phyloP scores from a whole-genome alignment of 2,329 filamentous ascomycete genomes.

The Fusarium metavorans region DNA sequence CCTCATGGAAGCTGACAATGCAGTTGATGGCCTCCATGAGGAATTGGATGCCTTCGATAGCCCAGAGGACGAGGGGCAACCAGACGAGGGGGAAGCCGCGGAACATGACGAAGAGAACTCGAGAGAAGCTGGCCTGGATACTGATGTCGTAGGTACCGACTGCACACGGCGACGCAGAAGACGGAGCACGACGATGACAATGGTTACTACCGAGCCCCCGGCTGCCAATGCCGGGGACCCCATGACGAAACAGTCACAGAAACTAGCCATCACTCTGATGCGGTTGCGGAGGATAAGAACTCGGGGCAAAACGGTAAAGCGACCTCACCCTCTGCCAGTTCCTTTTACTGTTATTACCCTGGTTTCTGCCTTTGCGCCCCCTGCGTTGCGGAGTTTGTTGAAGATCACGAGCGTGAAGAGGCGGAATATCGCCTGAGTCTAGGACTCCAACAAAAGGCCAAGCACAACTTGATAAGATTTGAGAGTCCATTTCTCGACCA shows the following conservation, averaged over 20 bases:
- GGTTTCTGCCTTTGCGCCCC: slow-evolving; percentile 34
- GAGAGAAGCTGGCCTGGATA: slow-evolving; percentile 25
- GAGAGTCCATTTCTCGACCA: neutral
- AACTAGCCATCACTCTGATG: slow-evolving; percentile 17
- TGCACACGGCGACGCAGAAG: neutral
- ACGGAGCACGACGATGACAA: slow-evolving; percentile 2
- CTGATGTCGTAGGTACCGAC: neutral
- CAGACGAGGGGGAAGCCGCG: slow-evolving; percentile 19
- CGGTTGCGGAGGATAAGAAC: slow-evolving; percentile 10
- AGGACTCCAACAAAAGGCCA: neutral
- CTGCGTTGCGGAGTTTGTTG: slow-evolving; percentile 29
- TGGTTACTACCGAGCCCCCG: slow-evolving; percentile 20
- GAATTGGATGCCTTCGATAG: slow-evolving; percentile 43
- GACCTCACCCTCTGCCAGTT: slow-evolving; percentile 17
- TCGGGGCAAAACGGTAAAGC: slow-evolving; percentile 43
- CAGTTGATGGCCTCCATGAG: slow-evolving; percentile 36
- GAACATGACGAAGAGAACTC: slow-evolving; percentile 35
- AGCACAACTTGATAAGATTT: neutral
- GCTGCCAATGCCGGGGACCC: slow-evolving; percentile 11
- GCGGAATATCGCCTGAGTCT: slow-evolving; percentile 24
- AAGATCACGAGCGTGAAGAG: slow-evolving; percentile 33
- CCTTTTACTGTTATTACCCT: slow-evolving; percentile 31
- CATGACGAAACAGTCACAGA: slow-evolving; percentile 7
- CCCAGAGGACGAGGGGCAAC: slow-evolving; percentile 36
- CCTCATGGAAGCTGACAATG: slow-evolving; percentile 27